phyloP scores from a whole-genome alignment of 495 filamentous ascomycete genomes.

The Niebla homalea region DNA sequence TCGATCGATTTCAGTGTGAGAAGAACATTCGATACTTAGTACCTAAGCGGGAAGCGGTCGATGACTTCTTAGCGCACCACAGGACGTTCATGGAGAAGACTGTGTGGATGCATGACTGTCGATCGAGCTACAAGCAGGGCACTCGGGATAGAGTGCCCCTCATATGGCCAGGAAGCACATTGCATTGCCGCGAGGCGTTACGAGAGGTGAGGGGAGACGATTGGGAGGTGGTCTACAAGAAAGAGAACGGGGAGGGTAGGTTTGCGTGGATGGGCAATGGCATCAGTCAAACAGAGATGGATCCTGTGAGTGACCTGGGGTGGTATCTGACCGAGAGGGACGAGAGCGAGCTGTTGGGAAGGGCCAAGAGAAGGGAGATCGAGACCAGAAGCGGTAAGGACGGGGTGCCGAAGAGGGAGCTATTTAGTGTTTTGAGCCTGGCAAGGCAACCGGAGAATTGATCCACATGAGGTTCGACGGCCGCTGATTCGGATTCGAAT shows the following conservation, averaged over 20 bases:
- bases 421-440: not conserved
- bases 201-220: conserved; percentile 35
- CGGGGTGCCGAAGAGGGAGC: not conserved
- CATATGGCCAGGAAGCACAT: conserved; percentile 32
- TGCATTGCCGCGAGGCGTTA: conserved; percentile 40
- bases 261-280: conserved; percentile 40
- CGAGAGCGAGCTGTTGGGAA: conserved; percentile 15
- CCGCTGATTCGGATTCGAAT: too few species aligned
- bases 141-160: conserved; percentile 25
- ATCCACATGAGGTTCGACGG: too few species aligned
- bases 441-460: not conserved
- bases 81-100: conserved; percentile 35
- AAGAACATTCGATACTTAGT: conserved; percentile 29
- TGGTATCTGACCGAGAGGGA: conserved; percentile 29
- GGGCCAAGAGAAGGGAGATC: not conserved
- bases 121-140: conserved; percentile 41
- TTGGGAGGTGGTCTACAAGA: conserved; percentile 31
- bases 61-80: conserved; percentile 32
- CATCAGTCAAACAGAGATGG: conserved; percentile 14
- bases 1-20: conserved; percentile 36
- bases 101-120: conserved; percentile 34
- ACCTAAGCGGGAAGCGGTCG: conserved; percentile 28
- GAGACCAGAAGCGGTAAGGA: conserved; percentile 2
- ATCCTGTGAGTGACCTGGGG: conserved; percentile 24
- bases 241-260: conserved; percentile 20